These are phyloP conservation scores for Penicillium janthinellum DNA, from an alignment of 2,329 filamentous ascomycete species.

Conservation along the genomic window DNA sequence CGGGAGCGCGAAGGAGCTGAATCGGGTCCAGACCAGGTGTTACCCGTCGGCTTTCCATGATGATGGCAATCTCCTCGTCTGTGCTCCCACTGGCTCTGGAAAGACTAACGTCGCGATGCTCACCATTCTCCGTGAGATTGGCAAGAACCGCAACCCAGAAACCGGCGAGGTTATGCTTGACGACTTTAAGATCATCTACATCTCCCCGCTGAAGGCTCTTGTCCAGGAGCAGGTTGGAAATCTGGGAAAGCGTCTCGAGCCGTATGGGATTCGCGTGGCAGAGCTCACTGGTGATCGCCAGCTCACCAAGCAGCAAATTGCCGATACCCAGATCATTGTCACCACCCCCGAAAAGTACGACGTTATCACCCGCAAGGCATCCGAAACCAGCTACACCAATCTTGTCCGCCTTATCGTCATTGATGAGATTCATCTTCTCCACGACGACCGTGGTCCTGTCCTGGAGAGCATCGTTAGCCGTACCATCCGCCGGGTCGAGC, in stretches of 20 bases:
- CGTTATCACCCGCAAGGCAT: slow-evolving; percentile 96
- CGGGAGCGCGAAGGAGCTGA: slow-evolving; percentile 80
- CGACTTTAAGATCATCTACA: slow-evolving; percentile 97
- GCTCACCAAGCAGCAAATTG: slow-evolving; percentile 97
- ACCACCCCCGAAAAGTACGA: slow-evolving; percentile 99
- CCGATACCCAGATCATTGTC: slow-evolving; percentile 96
- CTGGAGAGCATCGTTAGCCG: slow-evolving; percentile 95
- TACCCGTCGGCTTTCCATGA: slow-evolving; percentile 88
- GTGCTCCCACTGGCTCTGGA: slow-evolving; percentile 93
- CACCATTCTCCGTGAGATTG: slow-evolving; percentile 91
- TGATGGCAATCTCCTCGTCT: slow-evolving; percentile 97
- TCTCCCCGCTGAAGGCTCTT: slow-evolving; percentile 90
- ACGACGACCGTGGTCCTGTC: slow-evolving; percentile 95
- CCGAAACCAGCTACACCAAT: slow-evolving; percentile 94
- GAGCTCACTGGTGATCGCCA: slow-evolving; percentile 97
- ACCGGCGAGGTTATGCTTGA: slow-evolving; percentile 96
- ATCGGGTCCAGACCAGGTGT: slow-evolving; percentile 94
- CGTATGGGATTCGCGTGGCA: slow-evolving; percentile 89
- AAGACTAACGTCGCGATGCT: slow-evolving; percentile 99
- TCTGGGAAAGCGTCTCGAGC: slow-evolving; percentile 85
- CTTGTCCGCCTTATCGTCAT: slow-evolving; percentile 96
- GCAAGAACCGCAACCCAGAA: slow-evolving; percentile 84
- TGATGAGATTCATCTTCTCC: slow-evolving; percentile 95
- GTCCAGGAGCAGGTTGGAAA: slow-evolving; percentile 99
- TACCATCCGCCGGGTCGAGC: slow-evolving; percentile 89